Conservation (phyloP, 768 basidiomycete species). For the Auriscalpium orientale region DNA sequence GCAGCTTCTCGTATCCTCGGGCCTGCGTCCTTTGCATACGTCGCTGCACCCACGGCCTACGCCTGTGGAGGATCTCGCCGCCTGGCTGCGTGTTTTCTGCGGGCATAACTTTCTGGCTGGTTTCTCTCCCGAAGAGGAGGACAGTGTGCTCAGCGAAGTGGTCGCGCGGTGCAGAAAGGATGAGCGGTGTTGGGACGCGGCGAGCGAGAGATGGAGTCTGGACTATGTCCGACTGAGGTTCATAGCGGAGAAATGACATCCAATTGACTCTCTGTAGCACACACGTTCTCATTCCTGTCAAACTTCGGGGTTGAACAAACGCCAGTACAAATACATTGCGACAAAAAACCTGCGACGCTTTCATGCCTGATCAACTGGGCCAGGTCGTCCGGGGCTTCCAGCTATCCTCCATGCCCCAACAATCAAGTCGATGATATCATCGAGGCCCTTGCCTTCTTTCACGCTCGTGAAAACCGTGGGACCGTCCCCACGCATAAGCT, state of each 20-base stretch:
- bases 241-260: conserved; percentile 1
- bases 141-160: conserved; percentile 3
- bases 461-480: conserved; percentile 90
- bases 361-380: conserved; percentile 14
- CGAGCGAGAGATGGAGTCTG: conserved; percentile 1
- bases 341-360: background rate
- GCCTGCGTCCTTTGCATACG: conserved; percentile 2
- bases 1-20: background rate
- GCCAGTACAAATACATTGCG: background rate
- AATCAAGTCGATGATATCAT: conserved; percentile 75
- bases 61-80: conserved; percentile 4
- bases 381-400: conserved; percentile 61
- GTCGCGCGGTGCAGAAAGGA: conserved; percentile 3
- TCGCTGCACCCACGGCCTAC: conserved; percentile 6
- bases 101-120: conserved; percentile 7
- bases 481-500: conserved; percentile 88
- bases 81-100: conserved; percentile 10
- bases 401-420: conserved; percentile 84
- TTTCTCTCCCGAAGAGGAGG: conserved; percentile 1
- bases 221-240: conserved; percentile 12
- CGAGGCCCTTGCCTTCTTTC: conserved; percentile 67
- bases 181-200: conserved; percentile 2
- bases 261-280: background rate
- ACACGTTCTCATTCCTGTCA: too few relatives aligned
- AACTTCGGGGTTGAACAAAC: too few relatives aligned